Conservation (phyloP, 2,329 filamentous ascomycete species). For the Conoideocrella luteorostrata region DNA sequence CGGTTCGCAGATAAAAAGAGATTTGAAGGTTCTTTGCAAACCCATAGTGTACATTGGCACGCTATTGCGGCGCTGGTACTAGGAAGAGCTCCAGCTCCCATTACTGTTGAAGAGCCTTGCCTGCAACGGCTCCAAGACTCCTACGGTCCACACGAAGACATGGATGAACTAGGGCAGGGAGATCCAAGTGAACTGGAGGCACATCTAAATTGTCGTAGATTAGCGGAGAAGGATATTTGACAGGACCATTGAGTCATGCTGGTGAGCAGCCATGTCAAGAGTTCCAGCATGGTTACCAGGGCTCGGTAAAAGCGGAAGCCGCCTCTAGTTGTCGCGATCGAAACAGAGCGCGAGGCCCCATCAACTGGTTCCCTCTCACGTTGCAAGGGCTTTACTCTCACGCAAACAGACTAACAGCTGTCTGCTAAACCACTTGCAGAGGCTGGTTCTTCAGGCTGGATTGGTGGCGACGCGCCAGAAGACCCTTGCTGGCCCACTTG, state of each 20-base stretch:
- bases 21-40: too few relatives aligned
- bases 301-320: neutral
- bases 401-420: too few relatives aligned
- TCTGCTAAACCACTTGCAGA: too few relatives aligned
- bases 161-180: neutral
- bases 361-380: too few relatives aligned
- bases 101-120: neutral
- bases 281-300: neutral
- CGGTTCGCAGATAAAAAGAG: too few relatives aligned
- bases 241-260: conserved; percentile 1
- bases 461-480: too few relatives aligned
- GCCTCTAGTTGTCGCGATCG: neutral
- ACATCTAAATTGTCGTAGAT: neutral
- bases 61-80: too few relatives aligned
- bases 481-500: too few relatives aligned
- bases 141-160: neutral
- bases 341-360: too few relatives aligned
- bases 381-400: too few relatives aligned
- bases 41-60: too few relatives aligned
- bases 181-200: neutral
- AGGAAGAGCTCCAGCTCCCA: neutral
- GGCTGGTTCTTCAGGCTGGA: too few relatives aligned
- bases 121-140: neutral
- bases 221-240: neutral
- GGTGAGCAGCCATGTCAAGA: neutral